Evolutionary conservation across 179 eudicot genomes (phyloP).

Genomic region (Beta lomatogona): DNA sequence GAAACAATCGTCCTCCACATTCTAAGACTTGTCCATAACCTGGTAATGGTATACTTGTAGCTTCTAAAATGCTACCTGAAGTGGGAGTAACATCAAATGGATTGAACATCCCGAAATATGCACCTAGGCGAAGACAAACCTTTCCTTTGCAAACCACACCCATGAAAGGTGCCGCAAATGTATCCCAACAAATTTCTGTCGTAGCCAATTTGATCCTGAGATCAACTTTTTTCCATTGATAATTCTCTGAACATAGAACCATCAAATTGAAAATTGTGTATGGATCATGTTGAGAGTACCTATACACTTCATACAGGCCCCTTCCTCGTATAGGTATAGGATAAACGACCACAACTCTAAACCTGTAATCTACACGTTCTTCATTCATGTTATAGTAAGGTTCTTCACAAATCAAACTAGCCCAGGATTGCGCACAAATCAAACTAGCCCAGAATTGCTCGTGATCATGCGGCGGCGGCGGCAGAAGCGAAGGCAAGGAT

Average conservation of each 20-base stretch:
- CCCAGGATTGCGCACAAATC: not conserved
- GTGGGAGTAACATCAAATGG: constrained; percentile 18
- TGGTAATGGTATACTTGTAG: not conserved
- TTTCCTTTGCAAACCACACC: constrained; percentile 14
- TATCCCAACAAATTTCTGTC: not conserved
- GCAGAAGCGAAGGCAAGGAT: not conserved
- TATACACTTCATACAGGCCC: too few relatives aligned
- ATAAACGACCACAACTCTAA: not conserved
- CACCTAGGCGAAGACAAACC: not conserved
- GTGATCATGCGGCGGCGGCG: not conserved
- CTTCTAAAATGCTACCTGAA: not conserved
- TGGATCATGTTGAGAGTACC: not conserved
- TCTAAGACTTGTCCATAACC: not conserved
- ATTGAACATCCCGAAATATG: constrained; percentile 15
- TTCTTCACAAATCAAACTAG: not conserved
- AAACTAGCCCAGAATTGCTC: too few relatives aligned
- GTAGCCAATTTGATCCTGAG: not conserved
- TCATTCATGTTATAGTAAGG: not conserved
- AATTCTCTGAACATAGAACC: constrained; percentile 3
- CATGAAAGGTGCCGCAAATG: not conserved
- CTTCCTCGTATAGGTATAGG: not conserved
- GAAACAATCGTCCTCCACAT: not conserved
- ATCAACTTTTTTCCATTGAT: not conserved
- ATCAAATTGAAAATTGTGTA: not conserved
- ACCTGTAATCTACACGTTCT: not conserved